Conservation (phyloP, 768 basidiomycete genomes). For the Tephrocybe rancida region DNA sequence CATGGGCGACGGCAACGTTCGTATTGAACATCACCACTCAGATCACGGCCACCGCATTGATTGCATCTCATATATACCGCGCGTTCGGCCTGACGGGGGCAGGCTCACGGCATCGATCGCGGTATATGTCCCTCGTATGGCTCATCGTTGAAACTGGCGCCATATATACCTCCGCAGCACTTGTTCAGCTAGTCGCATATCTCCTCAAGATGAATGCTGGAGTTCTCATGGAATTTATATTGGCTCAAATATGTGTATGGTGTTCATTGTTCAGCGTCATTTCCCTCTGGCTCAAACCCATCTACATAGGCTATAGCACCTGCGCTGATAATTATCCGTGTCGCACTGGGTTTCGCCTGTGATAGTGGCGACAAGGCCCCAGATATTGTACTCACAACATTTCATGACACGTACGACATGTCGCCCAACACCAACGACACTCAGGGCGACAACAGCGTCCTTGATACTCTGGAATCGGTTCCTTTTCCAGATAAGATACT, state of each 20-base stretch:
- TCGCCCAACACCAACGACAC: background rate
- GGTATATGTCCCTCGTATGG: constrained; percentile 24
- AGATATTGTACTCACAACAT: constrained; percentile 14
- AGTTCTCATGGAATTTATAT: constrained; percentile 28
- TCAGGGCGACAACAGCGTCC: background rate
- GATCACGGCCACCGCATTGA: constrained; percentile 24
- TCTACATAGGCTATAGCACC: constrained; percentile 17
- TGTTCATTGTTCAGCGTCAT: background rate
- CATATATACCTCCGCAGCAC: constrained; percentile 26
- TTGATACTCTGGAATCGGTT: background rate
- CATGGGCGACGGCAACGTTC: constrained; percentile 29
- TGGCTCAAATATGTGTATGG: constrained; percentile 27
- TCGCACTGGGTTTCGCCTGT: constrained; percentile 24
- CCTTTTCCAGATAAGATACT: no score
- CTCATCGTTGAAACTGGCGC: constrained; percentile 26
- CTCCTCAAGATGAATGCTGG: constrained; percentile 29
- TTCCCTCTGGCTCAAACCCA: background rate
- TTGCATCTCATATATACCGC: constrained; percentile 23
- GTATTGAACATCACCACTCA: constrained; percentile 29
- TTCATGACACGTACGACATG: constrained; percentile 3
- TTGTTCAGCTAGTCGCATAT: constrained; percentile 27
- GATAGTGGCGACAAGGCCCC: constrained; percentile 15
- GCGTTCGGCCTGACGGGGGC: constrained; percentile 16
- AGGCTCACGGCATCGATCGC: constrained; percentile 11
- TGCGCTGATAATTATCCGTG: constrained; percentile 24